Conservation (phyloP, 2,329 filamentous ascomycete genomes). For the Hysterium pulicare region DNA sequence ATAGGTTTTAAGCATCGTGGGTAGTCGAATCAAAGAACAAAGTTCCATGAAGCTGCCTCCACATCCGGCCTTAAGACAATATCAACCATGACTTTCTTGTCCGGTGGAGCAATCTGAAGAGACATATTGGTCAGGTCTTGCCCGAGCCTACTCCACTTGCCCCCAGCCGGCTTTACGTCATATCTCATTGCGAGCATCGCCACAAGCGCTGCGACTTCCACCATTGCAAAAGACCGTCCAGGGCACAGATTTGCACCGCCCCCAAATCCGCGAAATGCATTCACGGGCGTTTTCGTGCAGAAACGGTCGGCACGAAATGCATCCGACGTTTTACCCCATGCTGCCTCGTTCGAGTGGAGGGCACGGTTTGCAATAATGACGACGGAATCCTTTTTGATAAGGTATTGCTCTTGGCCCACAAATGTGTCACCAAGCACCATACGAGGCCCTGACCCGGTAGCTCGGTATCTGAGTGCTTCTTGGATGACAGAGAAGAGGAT, state of each 20-base stretch:
- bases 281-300: conserved; percentile 11
- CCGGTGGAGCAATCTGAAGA: no score
- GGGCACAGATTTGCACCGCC: conserved; percentile 35
- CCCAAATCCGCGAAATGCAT: conserved; percentile 34
- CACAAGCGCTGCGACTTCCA: conserved; percentile 29
- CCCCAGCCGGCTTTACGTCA: no score
- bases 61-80: no score
- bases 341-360: conserved; percentile 26
- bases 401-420: conserved; percentile 31
- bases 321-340: conserved; percentile 32
- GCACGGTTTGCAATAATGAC: conserved; percentile 34
- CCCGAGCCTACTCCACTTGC: no score
- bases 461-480: conserved; percentile 41
- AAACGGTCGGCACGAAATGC: conserved; percentile 36
- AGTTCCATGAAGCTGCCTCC: no score
- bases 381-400: conserved; percentile 35
- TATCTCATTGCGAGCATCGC: conserved; percentile 34
- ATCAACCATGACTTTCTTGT: no score
- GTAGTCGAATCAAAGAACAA: no score
- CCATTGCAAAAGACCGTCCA: conserved; percentile 37
- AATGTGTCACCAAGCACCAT: conserved; percentile 35
- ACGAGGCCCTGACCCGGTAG: conserved; percentile 37
- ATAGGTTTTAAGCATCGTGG: no score
- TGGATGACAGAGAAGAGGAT: conserved; percentile 41
- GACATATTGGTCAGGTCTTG: no score